Evolutionary conservation across 2,329 filamentous ascomycete genomes (phyloP).

Genomic region (Calonectria pauciramosa): DNA sequence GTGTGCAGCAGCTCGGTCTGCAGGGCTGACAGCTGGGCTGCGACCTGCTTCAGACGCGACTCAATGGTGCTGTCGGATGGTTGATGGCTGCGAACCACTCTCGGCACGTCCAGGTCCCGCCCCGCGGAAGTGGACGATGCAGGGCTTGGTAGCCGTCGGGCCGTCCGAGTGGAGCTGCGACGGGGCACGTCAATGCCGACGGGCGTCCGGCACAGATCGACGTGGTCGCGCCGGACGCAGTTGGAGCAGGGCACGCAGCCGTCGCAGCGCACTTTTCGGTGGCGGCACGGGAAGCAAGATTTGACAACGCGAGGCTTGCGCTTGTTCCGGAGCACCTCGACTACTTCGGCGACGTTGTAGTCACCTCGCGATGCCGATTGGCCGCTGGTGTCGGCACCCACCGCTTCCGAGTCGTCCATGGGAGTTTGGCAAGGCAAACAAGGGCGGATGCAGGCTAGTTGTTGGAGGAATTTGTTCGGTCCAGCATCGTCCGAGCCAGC

Average conservation of each 20-base stretch:
- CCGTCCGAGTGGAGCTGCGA: not conserved
- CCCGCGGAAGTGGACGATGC: not conserved
- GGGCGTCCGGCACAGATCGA: not conserved
- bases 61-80: not conserved
- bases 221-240: conserved; percentile 3
- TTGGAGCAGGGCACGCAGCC: conserved; percentile 1
- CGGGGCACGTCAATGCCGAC: not conserved
- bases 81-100: not conserved
- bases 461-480: not conserved
- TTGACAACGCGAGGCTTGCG: conserved; percentile 5
- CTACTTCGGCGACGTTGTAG: not conserved
- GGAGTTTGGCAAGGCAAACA: not conserved
- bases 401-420: not conserved
- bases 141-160: not conserved
- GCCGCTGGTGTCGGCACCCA: not conserved
- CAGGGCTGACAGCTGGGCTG: not conserved
- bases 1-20: conserved; percentile 5
- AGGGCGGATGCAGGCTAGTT: not conserved
- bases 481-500: not conserved
- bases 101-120: not conserved
- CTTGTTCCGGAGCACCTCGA: not conserved
- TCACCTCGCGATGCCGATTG: not conserved
- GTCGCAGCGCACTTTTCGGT: conserved; percentile 4
- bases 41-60: not conserved
- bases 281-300: conserved; percentile 1